Percentiles rank a stretch among this genome's conserved stretches.
Conservation (phyloP, 495 filamentous ascomycete genomes). For the Penicillium crystallinum region DNA sequence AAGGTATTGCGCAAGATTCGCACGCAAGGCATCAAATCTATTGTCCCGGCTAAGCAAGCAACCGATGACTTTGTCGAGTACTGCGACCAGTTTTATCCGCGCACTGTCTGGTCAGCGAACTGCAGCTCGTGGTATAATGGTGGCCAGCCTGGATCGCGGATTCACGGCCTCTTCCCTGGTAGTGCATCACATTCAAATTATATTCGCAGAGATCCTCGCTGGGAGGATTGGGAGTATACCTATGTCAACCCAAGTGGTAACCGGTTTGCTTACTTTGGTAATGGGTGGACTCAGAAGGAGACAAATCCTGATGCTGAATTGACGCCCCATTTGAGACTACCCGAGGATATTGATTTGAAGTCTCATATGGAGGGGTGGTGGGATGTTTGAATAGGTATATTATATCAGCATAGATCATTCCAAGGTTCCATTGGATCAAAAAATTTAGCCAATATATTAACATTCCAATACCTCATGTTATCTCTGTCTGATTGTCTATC, state of each 20-base stretch:
- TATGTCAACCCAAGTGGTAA: slow-evolving; percentile 46
- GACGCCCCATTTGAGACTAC: slow-evolving; percentile 45
- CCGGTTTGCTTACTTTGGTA: slow-evolving; percentile 55
- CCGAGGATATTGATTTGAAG: slow-evolving; percentile 42
- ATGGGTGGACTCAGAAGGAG: slow-evolving; percentile 50
- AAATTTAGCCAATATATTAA: neutral
- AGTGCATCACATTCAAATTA: slow-evolving; percentile 54
- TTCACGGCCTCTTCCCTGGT: slow-evolving; percentile 64
- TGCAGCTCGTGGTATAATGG: slow-evolving; percentile 71
- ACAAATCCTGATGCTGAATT: slow-evolving; percentile 31
- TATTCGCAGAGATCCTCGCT: slow-evolving; percentile 55
- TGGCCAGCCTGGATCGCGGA: slow-evolving; percentile 47
- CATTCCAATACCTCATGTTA: no score
- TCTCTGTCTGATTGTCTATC: neutral
- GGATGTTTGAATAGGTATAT: slow-evolving; percentile 34
- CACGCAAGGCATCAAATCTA: slow-evolving; percentile 57
- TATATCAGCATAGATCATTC: no score
- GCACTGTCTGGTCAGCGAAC: slow-evolving; percentile 53
- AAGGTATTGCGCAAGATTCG: slow-evolving; percentile 60
- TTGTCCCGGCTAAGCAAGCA: slow-evolving; percentile 48
- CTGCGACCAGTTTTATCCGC: slow-evolving; percentile 56
- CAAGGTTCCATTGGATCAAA: no score
- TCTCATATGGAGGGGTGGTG: slow-evolving; percentile 50
- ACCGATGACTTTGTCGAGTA: slow-evolving; percentile 60
- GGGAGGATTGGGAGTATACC: slow-evolving; percentile 69